Conservation (phyloP, 2,329 filamentous ascomycete genomes). For the Penicillium verrucosum region DNA sequence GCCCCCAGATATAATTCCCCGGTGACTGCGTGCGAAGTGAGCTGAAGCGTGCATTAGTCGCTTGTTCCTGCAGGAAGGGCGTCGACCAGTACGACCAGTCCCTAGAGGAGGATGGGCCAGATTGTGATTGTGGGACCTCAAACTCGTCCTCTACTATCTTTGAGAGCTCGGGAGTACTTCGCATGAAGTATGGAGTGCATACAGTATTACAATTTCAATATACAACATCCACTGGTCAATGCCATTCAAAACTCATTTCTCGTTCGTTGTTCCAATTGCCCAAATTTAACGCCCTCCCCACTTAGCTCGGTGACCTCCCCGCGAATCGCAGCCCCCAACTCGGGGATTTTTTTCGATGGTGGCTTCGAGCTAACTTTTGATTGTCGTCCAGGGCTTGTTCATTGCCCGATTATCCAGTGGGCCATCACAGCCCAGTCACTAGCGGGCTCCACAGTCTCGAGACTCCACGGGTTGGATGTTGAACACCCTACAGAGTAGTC, state of each 20-base stretch:
- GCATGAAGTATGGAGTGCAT: neutral
- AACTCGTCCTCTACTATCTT: neutral
- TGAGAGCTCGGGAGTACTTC: neutral
- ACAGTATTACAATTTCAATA: neutral
- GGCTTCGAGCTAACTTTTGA: slow-evolving; percentile 11
- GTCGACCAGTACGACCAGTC: slow-evolving; percentile 19
- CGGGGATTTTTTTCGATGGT: slow-evolving; percentile 9
- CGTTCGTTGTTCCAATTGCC: slow-evolving; percentile 7
- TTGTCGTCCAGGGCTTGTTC: slow-evolving; percentile 8
- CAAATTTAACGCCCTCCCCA: slow-evolving; percentile 19
- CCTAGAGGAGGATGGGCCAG: slow-evolving; percentile 6
- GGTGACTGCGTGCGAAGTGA: slow-evolving; percentile 11
- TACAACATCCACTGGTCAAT: neutral
- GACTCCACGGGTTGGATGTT: neutral
- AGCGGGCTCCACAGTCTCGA: slow-evolving; percentile 9
- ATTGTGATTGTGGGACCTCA: slow-evolving; percentile 17
- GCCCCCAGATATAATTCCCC: neutral
- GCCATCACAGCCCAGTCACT: slow-evolving; percentile 15
- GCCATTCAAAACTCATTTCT: neutral
- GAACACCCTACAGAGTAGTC: neutral
- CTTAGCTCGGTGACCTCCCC: slow-evolving; percentile 6
- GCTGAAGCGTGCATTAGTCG: slow-evolving; percentile 31
- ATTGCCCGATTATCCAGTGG: slow-evolving; percentile 14
- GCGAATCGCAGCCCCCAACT: slow-evolving; percentile 13
- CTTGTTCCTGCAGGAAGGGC: slow-evolving; percentile 32